phyloP scores from a whole-genome alignment of 176 grass and related monocot genomes.

The Puya raimondii region DNA sequence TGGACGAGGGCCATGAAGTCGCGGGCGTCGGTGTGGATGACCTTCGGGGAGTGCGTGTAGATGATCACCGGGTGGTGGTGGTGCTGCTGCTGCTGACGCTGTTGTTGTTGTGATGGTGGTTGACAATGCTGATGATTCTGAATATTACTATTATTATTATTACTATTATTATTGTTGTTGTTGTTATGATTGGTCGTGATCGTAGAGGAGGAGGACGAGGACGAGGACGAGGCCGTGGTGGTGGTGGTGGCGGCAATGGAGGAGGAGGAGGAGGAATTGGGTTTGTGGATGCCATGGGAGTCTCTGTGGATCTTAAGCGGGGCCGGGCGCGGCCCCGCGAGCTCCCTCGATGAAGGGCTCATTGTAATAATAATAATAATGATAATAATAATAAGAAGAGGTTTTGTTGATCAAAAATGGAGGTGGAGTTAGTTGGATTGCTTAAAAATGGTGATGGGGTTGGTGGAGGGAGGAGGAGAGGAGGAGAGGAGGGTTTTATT shows the following conservation, averaged over 20 bases:
- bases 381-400: background rate
- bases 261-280: conserved; percentile 10
- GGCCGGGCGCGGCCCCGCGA: background rate
- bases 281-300: conserved; percentile 42
- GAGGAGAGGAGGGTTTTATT: no score
- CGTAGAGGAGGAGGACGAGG: background rate
- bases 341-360: conserved; percentile 34
- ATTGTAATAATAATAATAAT: conserved; percentile 8
- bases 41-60: conserved; percentile 59
- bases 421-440: background rate
- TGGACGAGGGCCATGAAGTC: conserved; percentile 75
- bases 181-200: background rate
- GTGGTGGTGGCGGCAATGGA: conserved; percentile 19
- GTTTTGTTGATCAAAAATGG: background rate
- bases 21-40: conserved; percentile 44
- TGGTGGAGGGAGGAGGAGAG: no score
- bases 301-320: conserved; percentile 35
- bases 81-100: background rate
- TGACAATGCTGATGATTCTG: background rate
- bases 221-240: conserved; percentile 27
- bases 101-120: background rate
- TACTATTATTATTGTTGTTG: background rate
- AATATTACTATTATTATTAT: background rate
- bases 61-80: conserved; percentile 42
- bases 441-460: no score